Base-by-base conservation (phyloP, 345 rosid genomes). In the Eucalyptus grandis region DNA sequence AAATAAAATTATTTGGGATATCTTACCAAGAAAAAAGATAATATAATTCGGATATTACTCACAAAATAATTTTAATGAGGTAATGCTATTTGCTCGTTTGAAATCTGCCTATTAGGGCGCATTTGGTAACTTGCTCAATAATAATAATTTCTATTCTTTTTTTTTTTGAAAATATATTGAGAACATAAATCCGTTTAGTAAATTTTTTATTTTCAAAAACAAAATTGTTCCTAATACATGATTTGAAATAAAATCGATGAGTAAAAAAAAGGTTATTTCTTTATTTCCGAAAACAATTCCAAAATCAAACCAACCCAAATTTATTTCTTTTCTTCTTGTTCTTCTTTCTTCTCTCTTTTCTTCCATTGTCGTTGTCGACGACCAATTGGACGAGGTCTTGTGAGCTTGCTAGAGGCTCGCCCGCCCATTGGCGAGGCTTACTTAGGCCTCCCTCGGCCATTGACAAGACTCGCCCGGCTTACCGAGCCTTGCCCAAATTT, bases 341-440 rank as follows among this genome's bases (percentile, higher is more conserved):
- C 56, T 51, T 53, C 24, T 53, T 3, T 53, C 9, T 17, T 51
- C 56, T 53, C 4, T 19, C 4, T 17, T 53, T 53, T 53, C 22
- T 53, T 53, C 24, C 11, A 53, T 53, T 0, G 5, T 5, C 1
- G 0, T 0, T 8, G 0, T 21, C 1, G 10, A 53, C 4, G 58
- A 53, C 5, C 0, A 4, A 1, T 19, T 53, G 10, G 0, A 8
- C 1, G 1, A 53, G 58, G 24, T 53, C 10, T 53, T 19, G 58
- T 21, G 24, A 53, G 24, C 56, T 53, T 19, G 24, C 24, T 19
- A 53, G 24, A 53, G 56, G 24, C 24, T 53, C 1, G 19, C 22
- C 2, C 2, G 0, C 4, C 56, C 56, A 51, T 0, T 1, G 4
- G 2, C 4, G 1, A 19, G 24, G 9, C 56, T 53, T 2, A 19